These are phyloP conservation scores for Populus hybrid DNA, from an alignment of 441 rosid species.

Conservation along the genomic window DNA sequence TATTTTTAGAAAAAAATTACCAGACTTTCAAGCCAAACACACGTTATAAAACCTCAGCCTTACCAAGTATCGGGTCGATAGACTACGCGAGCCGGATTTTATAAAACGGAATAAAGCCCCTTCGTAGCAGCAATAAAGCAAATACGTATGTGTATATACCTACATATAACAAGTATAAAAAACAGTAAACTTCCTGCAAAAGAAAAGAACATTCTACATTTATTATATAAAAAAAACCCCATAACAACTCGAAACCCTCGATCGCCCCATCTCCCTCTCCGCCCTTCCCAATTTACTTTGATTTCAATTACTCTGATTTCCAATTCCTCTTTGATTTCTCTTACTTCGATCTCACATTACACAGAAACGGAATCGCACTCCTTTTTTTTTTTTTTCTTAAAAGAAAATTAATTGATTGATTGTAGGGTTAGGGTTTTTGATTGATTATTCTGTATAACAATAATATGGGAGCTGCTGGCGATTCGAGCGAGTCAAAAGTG, in stretches of 20 bases:
- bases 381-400: neutral
- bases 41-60: no score
- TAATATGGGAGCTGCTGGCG: slow-evolving; percentile 4
- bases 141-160: neutral
- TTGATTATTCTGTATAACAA: neutral
- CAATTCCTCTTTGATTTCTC: neutral
- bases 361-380: neutral
- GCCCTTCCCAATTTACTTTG: neutral
- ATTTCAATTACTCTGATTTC: neutral
- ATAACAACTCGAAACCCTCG: neutral
- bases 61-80: no score
- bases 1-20: no score
- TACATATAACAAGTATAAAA: no score
- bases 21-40: no score
- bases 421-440: neutral
- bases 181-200: neutral
- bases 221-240: no score
- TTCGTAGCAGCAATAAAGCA: neutral
- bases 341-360: neutral
- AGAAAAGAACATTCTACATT: neutral
- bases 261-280: neutral
- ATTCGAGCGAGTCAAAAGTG: slow-evolving; percentile 5
- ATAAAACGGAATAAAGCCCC: no score
- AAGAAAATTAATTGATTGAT: neutral
- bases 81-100: no score